These are phyloP conservation scores for Petrea volubilis DNA, from an alignment of 257 asterid species.

Conservation along the genomic window DNA sequence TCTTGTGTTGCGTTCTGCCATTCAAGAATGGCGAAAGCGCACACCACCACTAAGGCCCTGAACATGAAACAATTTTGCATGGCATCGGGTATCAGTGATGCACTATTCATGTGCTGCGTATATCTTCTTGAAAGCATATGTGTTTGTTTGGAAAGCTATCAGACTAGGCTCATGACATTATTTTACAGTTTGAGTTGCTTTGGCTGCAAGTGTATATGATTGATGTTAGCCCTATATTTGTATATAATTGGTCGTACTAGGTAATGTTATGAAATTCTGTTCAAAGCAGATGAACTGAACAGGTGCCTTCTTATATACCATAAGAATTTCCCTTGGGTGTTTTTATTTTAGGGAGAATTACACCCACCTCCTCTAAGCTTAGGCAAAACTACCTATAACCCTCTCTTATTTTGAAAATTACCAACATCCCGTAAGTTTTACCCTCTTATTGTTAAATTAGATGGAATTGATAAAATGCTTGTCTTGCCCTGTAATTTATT, in stretches of 20 bases:
- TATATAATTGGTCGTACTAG: not conserved
- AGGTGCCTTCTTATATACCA: not conserved
- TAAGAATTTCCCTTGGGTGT: no score
- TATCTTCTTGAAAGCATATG: not conserved
- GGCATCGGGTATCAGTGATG: not conserved
- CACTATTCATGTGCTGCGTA: not conserved
- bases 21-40: constrained; percentile 61
- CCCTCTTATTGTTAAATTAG: no score
- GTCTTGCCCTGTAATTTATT: no score
- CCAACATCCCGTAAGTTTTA: no score
- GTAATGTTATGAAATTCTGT: not conserved
- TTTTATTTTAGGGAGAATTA: no score
- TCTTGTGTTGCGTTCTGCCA: constrained; percentile 62
- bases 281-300: not conserved
- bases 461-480: no score
- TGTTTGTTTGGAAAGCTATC: constrained; percentile 1
- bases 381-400: no score
- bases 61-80: not conserved
- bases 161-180: not conserved
- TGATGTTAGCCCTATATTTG: not conserved
- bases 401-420: no score
- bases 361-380: no score
- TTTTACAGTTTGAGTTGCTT: not conserved
- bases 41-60: not conserved
- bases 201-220: not conserved